Base-by-base conservation (phyloP, 139 green algal species). In the Chlamydomonas eustigma region DNA sequence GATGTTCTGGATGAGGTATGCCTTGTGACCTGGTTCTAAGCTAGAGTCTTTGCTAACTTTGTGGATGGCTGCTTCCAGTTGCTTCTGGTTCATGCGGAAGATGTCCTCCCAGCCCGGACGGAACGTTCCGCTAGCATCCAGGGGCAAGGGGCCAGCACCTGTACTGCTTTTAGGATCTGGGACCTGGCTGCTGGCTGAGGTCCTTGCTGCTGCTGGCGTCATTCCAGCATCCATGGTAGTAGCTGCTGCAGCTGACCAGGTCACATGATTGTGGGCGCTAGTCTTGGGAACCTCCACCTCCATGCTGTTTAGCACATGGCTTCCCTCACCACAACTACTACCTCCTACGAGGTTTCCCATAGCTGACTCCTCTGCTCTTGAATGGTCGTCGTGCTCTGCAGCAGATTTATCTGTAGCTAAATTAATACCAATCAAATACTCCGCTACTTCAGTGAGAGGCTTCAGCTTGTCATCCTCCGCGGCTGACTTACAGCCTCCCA, bases 41-140 rank as follows among this genome's bases (percentile, higher is more conserved):
- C 80, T 85, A 0, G 85, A 74, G 86, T 99, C 96, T 33, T 78
- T 92, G 8, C 81, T 90, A 18, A 98, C 88, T 2, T 67, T 50
- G 73, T 74, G 90, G 44, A 97, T 93, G 2, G 96, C 94, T n/a
- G 83, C 88, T 84, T 99, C 95, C 52, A 99, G 88, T 87, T 98
- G 93, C 81, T 95, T 92, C 83, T 98, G 96, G 79, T 98, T 99
- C 90, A 99, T 97, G 65, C 89, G 82, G 88, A 99, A 99, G 37
- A 99, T 96, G 84, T 98, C 92, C 72, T 97, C 91, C 94, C 95
- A 99, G 50, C 94, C 91, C 0, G 94, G 94, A 58, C 86, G 84
- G 83, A 94, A 97, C 3, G 72, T 70, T 8, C 44, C 44, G 44
- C 44, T 58, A 12, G 44, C 44, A 18, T 58, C 44, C 44, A 58